These are phyloP conservation scores for Tetradesmus obliquus DNA, from an alignment of 139 green algal species.

Conservation along the genomic window DNA sequence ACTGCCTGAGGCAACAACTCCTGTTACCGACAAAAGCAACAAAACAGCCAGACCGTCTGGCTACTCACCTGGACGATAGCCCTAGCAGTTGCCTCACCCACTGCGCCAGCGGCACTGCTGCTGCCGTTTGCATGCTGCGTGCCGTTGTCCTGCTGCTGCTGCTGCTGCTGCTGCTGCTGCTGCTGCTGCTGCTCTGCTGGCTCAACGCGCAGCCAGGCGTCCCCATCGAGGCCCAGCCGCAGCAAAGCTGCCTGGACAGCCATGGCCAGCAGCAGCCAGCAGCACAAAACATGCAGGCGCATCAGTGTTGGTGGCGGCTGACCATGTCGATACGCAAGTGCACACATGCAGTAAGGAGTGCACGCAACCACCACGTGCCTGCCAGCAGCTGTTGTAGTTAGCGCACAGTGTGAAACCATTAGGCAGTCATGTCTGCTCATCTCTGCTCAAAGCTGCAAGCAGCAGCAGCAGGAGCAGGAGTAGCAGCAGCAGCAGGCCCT, in stretches of 20 bases:
- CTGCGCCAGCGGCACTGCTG: not conserved
- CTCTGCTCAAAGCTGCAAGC: not conserved
- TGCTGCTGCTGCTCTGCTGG: slow-evolving; percentile 2
- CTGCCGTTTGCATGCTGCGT: slow-evolving; percentile 4
- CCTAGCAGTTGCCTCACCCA: slow-evolving; percentile 10
- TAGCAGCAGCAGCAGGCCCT: not conserved
- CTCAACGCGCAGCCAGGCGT: slow-evolving; percentile 63
- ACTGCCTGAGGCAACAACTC: no score
- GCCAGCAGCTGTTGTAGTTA: no score
- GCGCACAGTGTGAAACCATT: not conserved
- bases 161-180: slow-evolving; percentile 13
- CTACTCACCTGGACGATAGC: slow-evolving; percentile 56
- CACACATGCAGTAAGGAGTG: no score
- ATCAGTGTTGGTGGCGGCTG: not conserved
- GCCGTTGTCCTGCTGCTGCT: not conserved
- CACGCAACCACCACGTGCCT: no score
- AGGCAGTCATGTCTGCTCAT: not conserved
- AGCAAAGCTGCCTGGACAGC: slow-evolving; percentile 54
- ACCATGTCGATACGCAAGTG: no score
- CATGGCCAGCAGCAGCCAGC: not conserved
- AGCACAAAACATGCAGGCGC: not conserved
- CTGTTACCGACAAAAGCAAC: no score
- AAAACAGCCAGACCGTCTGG: no score
- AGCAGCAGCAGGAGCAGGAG: not conserved
- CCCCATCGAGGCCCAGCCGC: slow-evolving; percentile 61